These are phyloP conservation scores for Fusarium buxicola DNA, from an alignment of 2,329 filamentous ascomycete genomes.

Conservation along the genomic window DNA sequence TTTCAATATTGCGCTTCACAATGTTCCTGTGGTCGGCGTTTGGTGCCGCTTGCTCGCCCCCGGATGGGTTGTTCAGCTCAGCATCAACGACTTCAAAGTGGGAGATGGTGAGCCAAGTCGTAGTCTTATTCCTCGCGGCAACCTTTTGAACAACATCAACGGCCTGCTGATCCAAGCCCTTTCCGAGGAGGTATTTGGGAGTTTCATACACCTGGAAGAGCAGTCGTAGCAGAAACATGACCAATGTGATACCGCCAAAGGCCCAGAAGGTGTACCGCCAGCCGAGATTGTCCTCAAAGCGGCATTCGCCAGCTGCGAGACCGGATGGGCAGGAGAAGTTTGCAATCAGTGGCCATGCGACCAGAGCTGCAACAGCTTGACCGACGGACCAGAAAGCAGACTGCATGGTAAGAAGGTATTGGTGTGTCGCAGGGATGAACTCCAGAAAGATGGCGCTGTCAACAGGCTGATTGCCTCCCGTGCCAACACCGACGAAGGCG, in stretches of 20 bases:
- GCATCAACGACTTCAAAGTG: constrained; percentile 15
- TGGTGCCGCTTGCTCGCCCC: neutral
- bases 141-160: constrained; percentile 24
- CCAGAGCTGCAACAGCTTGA: constrained; percentile 54
- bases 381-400: constrained; percentile 62
- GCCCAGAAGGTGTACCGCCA: constrained; percentile 48
- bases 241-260: constrained; percentile 5
- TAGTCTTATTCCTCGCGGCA: constrained; percentile 16
- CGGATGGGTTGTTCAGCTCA: constrained; percentile 1
- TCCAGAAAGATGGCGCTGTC: constrained; percentile 63
- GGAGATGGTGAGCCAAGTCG: constrained; percentile 20
- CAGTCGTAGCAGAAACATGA: constrained; percentile 7
- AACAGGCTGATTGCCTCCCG: constrained; percentile 60
- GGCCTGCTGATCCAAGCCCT: constrained; percentile 21
- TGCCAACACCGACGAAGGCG: constrained; percentile 58
- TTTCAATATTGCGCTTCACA: constrained; percentile 53
- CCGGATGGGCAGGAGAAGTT: constrained; percentile 50
- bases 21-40: constrained; percentile 9
- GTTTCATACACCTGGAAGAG: constrained; percentile 23
- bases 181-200: constrained; percentile 27
- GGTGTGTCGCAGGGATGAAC: constrained; percentile 57
- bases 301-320: constrained; percentile 33
- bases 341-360: constrained; percentile 52
- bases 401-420: constrained; percentile 56
- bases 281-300: constrained; percentile 56